Conservation (phyloP, 768 basidiomycete genomes). For the Agaricus blazei region DNA sequence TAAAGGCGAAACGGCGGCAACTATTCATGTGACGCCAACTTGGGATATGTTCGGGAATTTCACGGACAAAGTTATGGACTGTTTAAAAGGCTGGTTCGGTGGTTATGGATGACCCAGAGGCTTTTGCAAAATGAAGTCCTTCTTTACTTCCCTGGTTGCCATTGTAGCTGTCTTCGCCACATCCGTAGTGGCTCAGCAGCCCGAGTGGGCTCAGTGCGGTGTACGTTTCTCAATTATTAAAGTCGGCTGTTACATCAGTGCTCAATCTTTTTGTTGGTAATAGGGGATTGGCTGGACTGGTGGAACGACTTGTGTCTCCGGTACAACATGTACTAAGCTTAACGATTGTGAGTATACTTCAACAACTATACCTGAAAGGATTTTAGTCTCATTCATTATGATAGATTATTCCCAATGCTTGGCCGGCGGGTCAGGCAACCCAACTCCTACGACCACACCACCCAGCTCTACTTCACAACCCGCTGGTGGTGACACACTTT, state of each 20-base stretch:
- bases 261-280: constrained; percentile 2
- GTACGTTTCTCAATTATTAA: constrained; percentile 18
- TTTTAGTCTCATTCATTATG: neutral
- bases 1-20: neutral
- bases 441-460: constrained; percentile 5
- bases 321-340: constrained; percentile 28
- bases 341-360: constrained; percentile 32
- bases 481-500: constrained; percentile 4
- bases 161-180: constrained; percentile 15
- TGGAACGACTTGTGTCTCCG: constrained; percentile 35
- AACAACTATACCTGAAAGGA: neutral
- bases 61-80: constrained; percentile 3
- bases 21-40: constrained; percentile 2
- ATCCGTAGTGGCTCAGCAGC: constrained; percentile 21
- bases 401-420: constrained; percentile 43
- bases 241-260: neutral
- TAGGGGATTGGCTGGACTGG: constrained; percentile 39
- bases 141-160: constrained; percentile 24
- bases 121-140: constrained; percentile 13
- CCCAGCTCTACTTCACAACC: neutral
- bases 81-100: constrained; percentile 2
- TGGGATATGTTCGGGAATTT: constrained; percentile 9
- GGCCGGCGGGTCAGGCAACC: constrained; percentile 23
- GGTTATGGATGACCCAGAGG: neutral
- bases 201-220: constrained; percentile 45